Base-by-base conservation (phyloP, 2,329 filamentous ascomycete genomes). In the Alternaria rosae region DNA sequence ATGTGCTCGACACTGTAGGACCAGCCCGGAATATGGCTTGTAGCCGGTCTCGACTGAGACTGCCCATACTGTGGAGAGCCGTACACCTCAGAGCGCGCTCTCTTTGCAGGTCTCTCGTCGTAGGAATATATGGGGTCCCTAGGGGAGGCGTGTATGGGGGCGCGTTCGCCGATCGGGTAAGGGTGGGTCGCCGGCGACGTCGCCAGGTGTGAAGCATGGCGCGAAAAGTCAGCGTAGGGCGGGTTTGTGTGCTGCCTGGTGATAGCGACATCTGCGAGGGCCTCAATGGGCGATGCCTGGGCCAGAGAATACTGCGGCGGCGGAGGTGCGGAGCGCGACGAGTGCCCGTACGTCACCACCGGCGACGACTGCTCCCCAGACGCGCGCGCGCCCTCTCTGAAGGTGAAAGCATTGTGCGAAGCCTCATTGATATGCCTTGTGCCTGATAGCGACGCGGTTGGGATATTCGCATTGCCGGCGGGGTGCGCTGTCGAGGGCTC, bases 51-150 rank as follows among this genome's bases (percentile, higher is more conserved):
- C 32, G 81, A 78, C 30, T 76, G 73, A 35, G 75, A 71, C 25
- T 69, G 70, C 26, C 73, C 69, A 47, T 79, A 73, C 20, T 80
- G 75, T 23, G 80, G 77, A 17, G 82, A 83, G 15, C 81, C 79
- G 54, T 85, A 78, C 67, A 85, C 81, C 69, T 89, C 87, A 44
- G 88, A 89, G 65, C 87, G 85, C 51, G 86, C 83, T 43, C 88
- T 84, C 76, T 90, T 90, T 20, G 85, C 77, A 5, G 87, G 87
- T 48, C 85, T 82, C 69, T 88, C 83, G 50, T 78, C 41, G 60
- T 67, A 57, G 5, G 62, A 17, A 50, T 67, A 61, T 30, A 55
- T 28, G 12, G 62, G n/a, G 52, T 67, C 66, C 32, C 54, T 23
- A 3, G 62, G 32, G 51, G 67, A 62, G 54, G 65, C 59, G 59